Evolutionary conservation across 192 early-diverging fungal genomes (phyloP).

Genomic region (Podochytrium sp.): DNA sequence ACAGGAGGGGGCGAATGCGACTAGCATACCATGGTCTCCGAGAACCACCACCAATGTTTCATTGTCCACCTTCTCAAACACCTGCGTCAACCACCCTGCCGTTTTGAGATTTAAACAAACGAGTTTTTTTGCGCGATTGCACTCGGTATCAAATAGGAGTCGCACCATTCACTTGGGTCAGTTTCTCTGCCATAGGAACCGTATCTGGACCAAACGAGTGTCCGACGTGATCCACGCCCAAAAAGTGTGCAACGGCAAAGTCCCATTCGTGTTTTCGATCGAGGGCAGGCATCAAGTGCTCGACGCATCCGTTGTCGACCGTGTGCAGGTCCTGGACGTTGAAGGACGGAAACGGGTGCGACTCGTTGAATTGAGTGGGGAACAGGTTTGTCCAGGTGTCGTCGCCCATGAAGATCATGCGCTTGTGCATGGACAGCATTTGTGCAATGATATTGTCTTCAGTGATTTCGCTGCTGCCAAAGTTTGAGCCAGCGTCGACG

Average conservation of each 20-base stretch:
- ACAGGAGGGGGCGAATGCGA: not conserved
- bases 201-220: conserved; percentile 89
- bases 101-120: not conserved
- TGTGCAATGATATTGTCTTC: conserved; percentile 64
- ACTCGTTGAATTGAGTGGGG: conserved; percentile 62
- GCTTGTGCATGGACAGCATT: conserved; percentile 14
- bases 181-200: conserved; percentile 82
- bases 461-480: conserved; percentile 49
- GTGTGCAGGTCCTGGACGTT: conserved; percentile 88
- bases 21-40: conserved; percentile 84
- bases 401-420: conserved; percentile 82
- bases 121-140: too few species aligned
- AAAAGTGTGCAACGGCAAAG: conserved; percentile 86
- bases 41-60: conserved; percentile 86
- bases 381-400: conserved; percentile 95
- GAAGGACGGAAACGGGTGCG: conserved; percentile 56
- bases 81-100: conserved; percentile 60
- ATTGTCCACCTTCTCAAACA: conserved; percentile 70
- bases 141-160: too few species aligned
- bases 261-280: conserved; percentile 62
- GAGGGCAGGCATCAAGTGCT: conserved; percentile 57
- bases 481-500: conserved; percentile 64
- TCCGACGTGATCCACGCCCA: conserved; percentile 97
- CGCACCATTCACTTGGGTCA: conserved; percentile 79
- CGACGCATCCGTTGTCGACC: conserved; percentile 84